Percentiles rank a stretch among this genome's conserved stretches.
phyloP scores from a whole-genome alignment of 768 basidiomycete species.

The Amanita brunnescens region DNA sequence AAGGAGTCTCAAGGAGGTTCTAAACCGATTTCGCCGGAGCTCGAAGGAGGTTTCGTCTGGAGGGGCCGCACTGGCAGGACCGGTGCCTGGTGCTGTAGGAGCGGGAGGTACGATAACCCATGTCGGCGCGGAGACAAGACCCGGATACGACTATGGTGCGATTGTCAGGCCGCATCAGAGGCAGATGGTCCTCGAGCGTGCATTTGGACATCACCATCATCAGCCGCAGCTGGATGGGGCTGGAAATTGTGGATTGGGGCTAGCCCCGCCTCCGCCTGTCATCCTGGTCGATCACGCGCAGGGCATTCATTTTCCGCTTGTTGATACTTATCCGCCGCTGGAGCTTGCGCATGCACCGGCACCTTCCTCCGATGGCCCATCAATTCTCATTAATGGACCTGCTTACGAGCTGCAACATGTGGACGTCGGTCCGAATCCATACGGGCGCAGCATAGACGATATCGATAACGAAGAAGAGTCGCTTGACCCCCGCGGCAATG shows the following conservation, averaged over 20 bases:
- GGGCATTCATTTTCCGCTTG: not conserved
- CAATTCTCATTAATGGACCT: no score
- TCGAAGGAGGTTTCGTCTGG: not conserved
- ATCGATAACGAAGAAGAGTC: not conserved
- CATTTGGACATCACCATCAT: not conserved
- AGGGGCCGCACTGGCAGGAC: not conserved
- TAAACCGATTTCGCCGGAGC: not conserved
- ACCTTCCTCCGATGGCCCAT: no score
- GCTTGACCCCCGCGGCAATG: not conserved
- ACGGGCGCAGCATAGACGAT: not conserved
- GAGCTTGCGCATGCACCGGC: not conserved
- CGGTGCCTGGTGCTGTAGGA: not conserved
- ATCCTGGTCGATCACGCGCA: not conserved
- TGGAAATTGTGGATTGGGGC: no score
- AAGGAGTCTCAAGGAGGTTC: not conserved
- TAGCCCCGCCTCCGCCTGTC: not conserved
- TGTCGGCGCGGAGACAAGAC: not conserved
- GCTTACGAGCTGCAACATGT: no score
- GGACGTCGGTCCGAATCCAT: not conserved
- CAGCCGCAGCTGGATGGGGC: not conserved
- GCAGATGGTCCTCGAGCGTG: not conserved
- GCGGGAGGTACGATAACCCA: not conserved
- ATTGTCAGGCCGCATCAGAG: not conserved
- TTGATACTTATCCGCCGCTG: not conserved
- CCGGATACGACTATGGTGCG: constrained; percentile 2